Evolutionary conservation across 2,329 filamentous ascomycete species (phyloP), one percentile per base, ranked within the genome.

Genomic region (Pezicula neosporulosa): DNA sequence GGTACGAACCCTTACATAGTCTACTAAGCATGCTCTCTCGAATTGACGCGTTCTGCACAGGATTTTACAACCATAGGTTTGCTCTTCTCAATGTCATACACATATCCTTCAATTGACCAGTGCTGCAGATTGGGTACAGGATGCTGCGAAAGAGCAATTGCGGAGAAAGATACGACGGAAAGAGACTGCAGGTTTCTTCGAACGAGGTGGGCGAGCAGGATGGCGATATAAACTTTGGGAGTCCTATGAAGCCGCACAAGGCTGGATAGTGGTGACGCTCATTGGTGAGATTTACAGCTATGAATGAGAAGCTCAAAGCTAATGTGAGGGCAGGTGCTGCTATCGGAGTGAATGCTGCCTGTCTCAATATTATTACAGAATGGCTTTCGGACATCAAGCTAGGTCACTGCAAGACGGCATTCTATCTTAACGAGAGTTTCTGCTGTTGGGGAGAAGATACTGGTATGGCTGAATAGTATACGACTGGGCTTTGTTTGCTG

Each of bases 371-470:
- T 59, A 82, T 95, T 41, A 97, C 93, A 9, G 94, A 99, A 71
- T 99, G 94, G 93, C 75, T 99, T 56, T 88, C 90, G 35, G 94
- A 99, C 71, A 86, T 97, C 67, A 99, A 97, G 75, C 77, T 93
- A 65, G 94, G 94, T n/a, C 86, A 97, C 71, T 99, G 94, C 76
- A 88, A 85, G 12, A 97, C 92, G 8, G 93, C 86, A 3, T 99
- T 97, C 70, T 99, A 99, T 67, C 78, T 99, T 52, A 99, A 99
- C 70, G 90, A 97, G 77, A 87, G 83, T 68, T 99, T 99, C 69
- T 99, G 94, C 72, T 99, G 94, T 68, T 99, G 92, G 91, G 94
- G 94, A 36, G 89, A 94, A 50, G 91, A 97, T 62, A 87, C 83
- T 65, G 92, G 85, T 85, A 71, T 42, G 72, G 43, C 24, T 35